phyloP scores from a whole-genome alignment of 345 rosid species.

The Pugionium dolabratum region DNA sequence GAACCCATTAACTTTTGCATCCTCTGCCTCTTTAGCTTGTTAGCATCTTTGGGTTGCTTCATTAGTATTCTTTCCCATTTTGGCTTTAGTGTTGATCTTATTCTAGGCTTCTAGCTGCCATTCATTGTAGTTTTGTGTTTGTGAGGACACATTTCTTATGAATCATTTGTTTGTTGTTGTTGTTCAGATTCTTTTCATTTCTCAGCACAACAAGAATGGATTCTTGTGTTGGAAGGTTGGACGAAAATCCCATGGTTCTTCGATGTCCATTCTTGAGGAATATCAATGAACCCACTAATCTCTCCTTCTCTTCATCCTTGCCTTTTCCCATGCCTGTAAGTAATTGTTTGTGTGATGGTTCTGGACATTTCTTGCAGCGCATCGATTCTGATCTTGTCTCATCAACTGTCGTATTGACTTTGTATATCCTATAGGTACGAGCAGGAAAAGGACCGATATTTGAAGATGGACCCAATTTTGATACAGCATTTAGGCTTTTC shows the following conservation, averaged over 20 bases:
- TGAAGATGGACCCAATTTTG: conserved; percentile 98
- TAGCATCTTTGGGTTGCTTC: background rate
- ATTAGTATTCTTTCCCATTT: conserved; percentile 6
- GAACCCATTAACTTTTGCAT: background rate
- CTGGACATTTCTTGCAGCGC: background rate
- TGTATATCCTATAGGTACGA: conserved; percentile 44
- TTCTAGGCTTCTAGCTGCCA: conserved; percentile 6
- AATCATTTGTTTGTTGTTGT: conserved; percentile 10
- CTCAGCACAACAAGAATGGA: conserved; percentile 49
- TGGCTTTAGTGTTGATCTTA: background rate
- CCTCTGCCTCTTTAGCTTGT: background rate
- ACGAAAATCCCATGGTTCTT: conserved; percentile 52
- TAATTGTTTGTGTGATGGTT: background rate
- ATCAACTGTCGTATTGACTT: background rate
- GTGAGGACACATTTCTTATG: conserved; percentile 4
- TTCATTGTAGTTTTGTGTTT: background rate
- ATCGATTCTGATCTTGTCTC: background rate
- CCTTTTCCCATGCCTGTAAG: conserved; percentile 81
- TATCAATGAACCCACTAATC: conserved; percentile 91
- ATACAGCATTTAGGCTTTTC: conserved; percentile 85
- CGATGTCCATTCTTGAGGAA: conserved; percentile 96
- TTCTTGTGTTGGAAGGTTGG: conserved; percentile 50
- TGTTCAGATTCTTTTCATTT: conserved; percentile 30
- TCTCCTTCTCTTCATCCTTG: conserved; percentile 69
- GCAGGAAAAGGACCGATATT: conserved; percentile 85